These are phyloP conservation scores for Persicaria maculosa DNA, from an alignment of 148 eudicot genomes.

Conservation along the genomic window DNA sequence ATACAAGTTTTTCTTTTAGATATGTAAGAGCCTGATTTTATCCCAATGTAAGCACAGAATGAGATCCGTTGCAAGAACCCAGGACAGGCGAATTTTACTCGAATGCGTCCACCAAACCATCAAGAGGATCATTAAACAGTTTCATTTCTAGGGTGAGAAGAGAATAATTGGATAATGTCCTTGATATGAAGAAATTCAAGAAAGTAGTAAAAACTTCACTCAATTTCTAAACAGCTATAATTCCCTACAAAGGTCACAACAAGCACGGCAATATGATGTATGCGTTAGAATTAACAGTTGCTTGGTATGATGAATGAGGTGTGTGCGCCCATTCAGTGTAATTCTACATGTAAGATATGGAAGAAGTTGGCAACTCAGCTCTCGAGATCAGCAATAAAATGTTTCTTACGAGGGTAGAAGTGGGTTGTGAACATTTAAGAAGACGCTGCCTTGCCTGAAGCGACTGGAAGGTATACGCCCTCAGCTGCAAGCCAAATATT, in stretches of 20 bases:
- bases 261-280: neutral
- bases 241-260: neutral
- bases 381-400: neutral
- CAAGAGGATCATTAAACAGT: neutral
- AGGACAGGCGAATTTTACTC: too few species aligned
- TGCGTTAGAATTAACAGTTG: neutral
- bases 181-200: too few species aligned
- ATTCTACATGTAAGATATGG: neutral
- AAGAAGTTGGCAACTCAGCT: neutral
- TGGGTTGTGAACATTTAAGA: neutral
- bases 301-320: neutral
- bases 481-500: conserved; percentile 52
- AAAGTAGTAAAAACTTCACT: too few species aligned
- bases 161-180: neutral
- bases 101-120: too few species aligned
- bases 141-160: neutral
- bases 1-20: too few species aligned
- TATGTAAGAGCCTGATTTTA: too few species aligned
- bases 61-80: too few species aligned
- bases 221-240: too few species aligned
- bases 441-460: conserved; percentile 19
- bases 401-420: neutral
- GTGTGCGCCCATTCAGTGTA: neutral
- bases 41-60: too few species aligned
- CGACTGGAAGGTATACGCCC: conserved; percentile 40